Evolutionary conservation across 1,284 basidiomycete species (phyloP), one percentile per base, ranked within the genome.

Genomic region (Cryptococcus jaspeensis): DNA sequence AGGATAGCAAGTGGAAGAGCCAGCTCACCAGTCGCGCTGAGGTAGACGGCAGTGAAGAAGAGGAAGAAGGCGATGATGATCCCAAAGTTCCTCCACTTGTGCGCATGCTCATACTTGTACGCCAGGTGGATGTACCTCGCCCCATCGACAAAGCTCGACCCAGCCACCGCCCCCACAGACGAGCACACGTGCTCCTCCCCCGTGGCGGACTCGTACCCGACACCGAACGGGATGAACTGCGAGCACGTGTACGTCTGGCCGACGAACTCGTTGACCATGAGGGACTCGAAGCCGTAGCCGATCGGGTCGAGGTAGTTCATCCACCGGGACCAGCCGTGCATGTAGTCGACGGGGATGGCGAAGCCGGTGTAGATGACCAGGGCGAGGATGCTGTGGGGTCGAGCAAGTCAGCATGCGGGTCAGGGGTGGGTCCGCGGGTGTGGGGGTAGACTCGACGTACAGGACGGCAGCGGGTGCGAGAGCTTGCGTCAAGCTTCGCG

Each of bases 51-150:
- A 77, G 75, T 15, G 70, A 84, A 84, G 51, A 72, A 77, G 52
- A 83, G n/a, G 55, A 81, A 77, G 69, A 85, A 86, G 0, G 69
- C 82, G 50, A 83, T 57, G 52, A 84, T 65, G 52, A 86, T 82
- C 39, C 84, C 85, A 59, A 83, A 80, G 69, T 85, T 83, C 28
- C 83, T 81, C 89, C 89, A 92, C 8, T 87, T 71, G 67, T 91
- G 78, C 23, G 71, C 73, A 57, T 82, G 82, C 18, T 77, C 69
- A 74, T 90, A 94, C 0, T 77, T 79, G 71, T 82, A 94, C 0
- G 85, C 83, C 0, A 84, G 70, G 16, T 60, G 63, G 38, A 90
- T 74, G 73, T 86, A 90, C 13, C 67, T 66, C 25, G 81, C 78
- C 0, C 82, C 82, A 22, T 75, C 70, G 39, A 84, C 79, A n/a